Base-by-base conservation (phyloP, 164 flowering plant species). In the Cinnamomum chago region DNA sequence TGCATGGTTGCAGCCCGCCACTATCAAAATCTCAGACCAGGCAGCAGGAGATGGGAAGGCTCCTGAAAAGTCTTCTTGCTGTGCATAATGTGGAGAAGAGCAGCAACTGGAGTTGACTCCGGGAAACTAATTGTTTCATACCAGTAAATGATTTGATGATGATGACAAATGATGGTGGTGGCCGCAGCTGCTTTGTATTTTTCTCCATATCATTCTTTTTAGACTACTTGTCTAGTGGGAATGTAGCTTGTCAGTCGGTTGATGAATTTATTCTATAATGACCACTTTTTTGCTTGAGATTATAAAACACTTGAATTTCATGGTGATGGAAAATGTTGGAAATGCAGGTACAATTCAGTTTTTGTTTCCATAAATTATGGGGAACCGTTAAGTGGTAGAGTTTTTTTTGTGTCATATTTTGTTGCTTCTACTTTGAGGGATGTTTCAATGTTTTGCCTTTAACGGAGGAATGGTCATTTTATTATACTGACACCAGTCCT, bases 31-130 rank as follows among this genome's bases (percentile, higher is more conserved):
- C 68, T 77, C 86, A 12, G 94, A 90, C 77, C 89, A 85, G 76
- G 81, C 84, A 27, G 83, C 80, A 2, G 92, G 90, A n/a, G 80
- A 86, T 70, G 78, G 84, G 58, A 88, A 86, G 82, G 82, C 88
- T 67, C 77, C 94, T 5, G 86, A 80, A 75, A 89, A 75, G 76
- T 90, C 98, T 23, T 84, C 88, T 60, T 93, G 98, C 85, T 90
- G 96, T 55, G 58, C 18, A 50, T 23, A 58, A 71, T 22, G 73
- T n/a, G 60, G 68, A 55, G 68, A 13, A 40, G 73, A 18, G 66
- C 27, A 72, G 66, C 28, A 66, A 20, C 72, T 27, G 17, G 3
- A 30, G 40, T 35, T 17, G 68, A 66, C 68, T 66, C 27, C 13
- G 24, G 27, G 71, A 60, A 28, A 67, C 65, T 55, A 58, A 67